phyloP scores from a whole-genome alignment of 1,284 basidiomycete genomes.

The Papiliotrema fonsecae region DNA sequence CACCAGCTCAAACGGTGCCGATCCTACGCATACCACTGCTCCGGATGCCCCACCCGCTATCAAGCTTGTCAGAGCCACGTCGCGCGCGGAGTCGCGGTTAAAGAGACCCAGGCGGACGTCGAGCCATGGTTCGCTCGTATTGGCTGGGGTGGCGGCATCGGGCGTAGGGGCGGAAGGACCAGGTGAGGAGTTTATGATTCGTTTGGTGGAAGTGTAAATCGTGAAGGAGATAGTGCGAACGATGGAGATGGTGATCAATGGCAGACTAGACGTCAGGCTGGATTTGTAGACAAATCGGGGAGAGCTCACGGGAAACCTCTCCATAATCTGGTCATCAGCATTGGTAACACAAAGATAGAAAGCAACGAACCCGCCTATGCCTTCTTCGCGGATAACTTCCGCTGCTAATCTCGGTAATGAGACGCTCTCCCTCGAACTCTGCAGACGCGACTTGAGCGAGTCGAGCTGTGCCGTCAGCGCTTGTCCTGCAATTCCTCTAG shows the following conservation, averaged over 20 bases:
- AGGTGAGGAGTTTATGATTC: conserved; percentile 57
- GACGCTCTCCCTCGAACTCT: conserved; percentile 72
- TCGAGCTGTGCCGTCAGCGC: conserved; percentile 57
- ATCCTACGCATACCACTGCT: conserved; percentile 49
- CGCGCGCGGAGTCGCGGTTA: conserved; percentile 50
- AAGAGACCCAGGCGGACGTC: conserved; percentile 33
- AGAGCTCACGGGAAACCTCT: conserved; percentile 41
- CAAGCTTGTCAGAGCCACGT: conserved; percentile 60
- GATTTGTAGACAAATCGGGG: too few relatives aligned
- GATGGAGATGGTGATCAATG: conserved; percentile 91
- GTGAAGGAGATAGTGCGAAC: conserved; percentile 88
- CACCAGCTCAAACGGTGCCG: conserved; percentile 90
- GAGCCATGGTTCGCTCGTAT: too few relatives aligned
- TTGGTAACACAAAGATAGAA: not conserved
- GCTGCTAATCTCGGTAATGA: conserved; percentile 62
- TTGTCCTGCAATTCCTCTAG: not conserved
- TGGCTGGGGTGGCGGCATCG: not conserved
- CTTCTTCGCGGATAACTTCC: conserved; percentile 80
- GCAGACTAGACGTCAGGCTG: conserved; percentile 60
- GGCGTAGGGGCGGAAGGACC: conserved; percentile 27
- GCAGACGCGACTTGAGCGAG: conserved; percentile 83
- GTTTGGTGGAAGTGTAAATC: conserved; percentile 86
- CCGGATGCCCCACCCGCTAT: conserved; percentile 46
- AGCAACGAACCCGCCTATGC: conserved; percentile 68
- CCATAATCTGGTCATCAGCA: conserved; percentile 31